A percentile compares a stretch with the other conserved stretches of the same genome.
Evolutionary conservation across 306 rosid species (phyloP).

Genomic region (Quercus cerris): DNA sequence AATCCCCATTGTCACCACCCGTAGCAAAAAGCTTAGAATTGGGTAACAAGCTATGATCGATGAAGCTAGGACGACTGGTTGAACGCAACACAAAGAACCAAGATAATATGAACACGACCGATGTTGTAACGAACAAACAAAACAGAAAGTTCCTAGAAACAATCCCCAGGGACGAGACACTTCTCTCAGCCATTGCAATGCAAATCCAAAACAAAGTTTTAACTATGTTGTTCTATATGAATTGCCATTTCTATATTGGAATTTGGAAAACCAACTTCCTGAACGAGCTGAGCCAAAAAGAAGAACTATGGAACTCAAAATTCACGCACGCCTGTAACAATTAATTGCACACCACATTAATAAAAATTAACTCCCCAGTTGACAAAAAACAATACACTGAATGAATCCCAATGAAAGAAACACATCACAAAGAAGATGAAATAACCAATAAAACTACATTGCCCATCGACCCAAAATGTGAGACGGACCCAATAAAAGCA

Average conservation of each 20-base stretch:
- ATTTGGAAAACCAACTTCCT: background rate
- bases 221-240: slow-evolving; percentile 2
- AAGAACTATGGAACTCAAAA: background rate
- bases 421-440: slow-evolving; percentile 7
- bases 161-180: slow-evolving; percentile 27
- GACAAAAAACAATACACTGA: too few relatives aligned
- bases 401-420: background rate
- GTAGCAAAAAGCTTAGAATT: slow-evolving; percentile 27
- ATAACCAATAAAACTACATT: slow-evolving; percentile 7
- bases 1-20: slow-evolving; percentile 1
- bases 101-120: slow-evolving; percentile 48
- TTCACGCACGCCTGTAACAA: background rate
- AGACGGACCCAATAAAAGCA: background rate
- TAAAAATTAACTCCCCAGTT: background rate
- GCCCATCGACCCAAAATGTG: background rate
- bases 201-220: slow-evolving; percentile 1
- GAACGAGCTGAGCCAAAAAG: background rate
- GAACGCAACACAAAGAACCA: slow-evolving; percentile 65
- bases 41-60: slow-evolving; percentile 33
- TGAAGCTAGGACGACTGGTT: slow-evolving; percentile 23
- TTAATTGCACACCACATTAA: background rate
- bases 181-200: slow-evolving; percentile 51
- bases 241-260: background rate
- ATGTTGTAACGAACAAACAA: slow-evolving; percentile 43
- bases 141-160: slow-evolving; percentile 48